Conservation (phyloP, 192 early-diverging fungal species). For the Diversispora eburnea region DNA sequence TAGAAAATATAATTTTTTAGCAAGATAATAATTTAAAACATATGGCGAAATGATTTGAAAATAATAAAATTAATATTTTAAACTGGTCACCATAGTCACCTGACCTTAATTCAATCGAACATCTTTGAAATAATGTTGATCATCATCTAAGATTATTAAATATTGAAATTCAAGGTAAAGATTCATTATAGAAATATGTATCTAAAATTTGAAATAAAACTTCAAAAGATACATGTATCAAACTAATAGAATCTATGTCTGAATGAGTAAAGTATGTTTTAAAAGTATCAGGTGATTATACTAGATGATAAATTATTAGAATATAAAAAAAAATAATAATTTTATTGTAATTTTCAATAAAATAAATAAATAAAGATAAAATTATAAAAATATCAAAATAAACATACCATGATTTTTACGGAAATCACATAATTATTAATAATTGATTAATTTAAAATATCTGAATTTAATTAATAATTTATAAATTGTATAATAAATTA, state of each 20-base stretch:
- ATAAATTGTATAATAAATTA: no score
- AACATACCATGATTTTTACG: no score
- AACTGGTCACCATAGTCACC: slow-evolving; percentile 4
- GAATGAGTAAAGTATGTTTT: neutral
- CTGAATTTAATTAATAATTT: no score
- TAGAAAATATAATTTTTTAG: slow-evolving; percentile 28
- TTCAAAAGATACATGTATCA: neutral
- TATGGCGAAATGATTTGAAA: neutral
- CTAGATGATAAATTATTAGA: neutral
- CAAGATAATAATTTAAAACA: slow-evolving; percentile 31
- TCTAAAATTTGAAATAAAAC: neutral
- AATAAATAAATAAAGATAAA: no score
- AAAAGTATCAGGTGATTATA: neutral
- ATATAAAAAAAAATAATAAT: no score
- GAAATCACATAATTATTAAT: no score
- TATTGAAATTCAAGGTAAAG: neutral
- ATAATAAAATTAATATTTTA: neutral
- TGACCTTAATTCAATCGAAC: neutral
- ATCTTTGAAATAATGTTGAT: neutral
- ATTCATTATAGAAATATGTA: neutral
- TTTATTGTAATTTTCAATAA: no score
- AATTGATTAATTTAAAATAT: no score
- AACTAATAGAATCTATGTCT: neutral
- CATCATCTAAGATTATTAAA: neutral
- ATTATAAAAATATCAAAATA: no score